Evolutionary conservation across 192 early-diverging fungal genomes (phyloP).

Genomic region (Backusella luteola): DNA sequence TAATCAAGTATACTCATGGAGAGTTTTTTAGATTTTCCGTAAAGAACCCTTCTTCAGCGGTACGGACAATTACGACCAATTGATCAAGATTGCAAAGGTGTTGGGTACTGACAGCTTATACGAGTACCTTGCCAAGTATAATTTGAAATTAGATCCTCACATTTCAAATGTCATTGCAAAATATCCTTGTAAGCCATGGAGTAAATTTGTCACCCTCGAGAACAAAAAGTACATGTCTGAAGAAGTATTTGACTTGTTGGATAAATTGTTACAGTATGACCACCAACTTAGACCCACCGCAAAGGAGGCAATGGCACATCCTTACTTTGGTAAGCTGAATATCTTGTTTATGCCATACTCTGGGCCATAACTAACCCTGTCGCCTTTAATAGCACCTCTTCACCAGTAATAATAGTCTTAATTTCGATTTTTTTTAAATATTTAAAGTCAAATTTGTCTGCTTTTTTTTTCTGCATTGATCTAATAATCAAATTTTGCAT

Average conservation of each 20-base stretch:
- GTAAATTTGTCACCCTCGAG: slow-evolving; percentile 74
- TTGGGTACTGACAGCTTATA: slow-evolving; percentile 94
- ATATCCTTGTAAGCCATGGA: slow-evolving; percentile 80
- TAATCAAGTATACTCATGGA: not conserved
- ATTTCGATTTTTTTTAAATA: not conserved
- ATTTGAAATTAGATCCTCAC: slow-evolving; percentile 84
- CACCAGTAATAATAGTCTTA: not conserved
- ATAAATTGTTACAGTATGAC: slow-evolving; percentile 87
- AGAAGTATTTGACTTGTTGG: slow-evolving; percentile 88
- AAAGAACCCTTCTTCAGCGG: slow-evolving; percentile 99
- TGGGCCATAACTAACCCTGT: not conserved
- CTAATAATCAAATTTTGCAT: not conserved
- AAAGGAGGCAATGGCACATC: slow-evolving; percentile 84
- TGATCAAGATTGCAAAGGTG: slow-evolving; percentile 97
- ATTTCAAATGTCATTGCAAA: slow-evolving; percentile 88
- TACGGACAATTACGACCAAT: slow-evolving; percentile 97
- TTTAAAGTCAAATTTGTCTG: not conserved
- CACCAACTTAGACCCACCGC: slow-evolving; percentile 87
- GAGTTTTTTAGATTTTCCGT: slow-evolving; percentile 80
- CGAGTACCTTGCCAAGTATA: slow-evolving; percentile 93
- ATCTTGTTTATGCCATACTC: too few relatives aligned
- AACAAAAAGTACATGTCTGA: slow-evolving; percentile 81
- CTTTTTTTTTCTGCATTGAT: not conserved
- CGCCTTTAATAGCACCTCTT: not conserved
- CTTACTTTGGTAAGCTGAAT: slow-evolving; percentile 58